phyloP scores from a whole-genome alignment of 1,139 yeast genomes.

The Zygotorulaspora mrakii region DNA sequence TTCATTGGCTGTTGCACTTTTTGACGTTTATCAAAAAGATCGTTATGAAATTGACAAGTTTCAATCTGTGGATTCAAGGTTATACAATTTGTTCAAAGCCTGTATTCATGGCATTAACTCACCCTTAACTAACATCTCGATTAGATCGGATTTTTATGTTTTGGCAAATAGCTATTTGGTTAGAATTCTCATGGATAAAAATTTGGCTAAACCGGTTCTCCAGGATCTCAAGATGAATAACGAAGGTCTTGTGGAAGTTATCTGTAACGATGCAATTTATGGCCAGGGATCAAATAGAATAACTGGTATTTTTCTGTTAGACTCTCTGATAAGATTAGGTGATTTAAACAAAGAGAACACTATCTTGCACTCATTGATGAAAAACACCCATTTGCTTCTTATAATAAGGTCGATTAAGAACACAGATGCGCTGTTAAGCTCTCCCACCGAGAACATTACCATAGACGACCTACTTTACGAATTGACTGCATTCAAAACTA shows the following conservation, averaged over 20 bases:
- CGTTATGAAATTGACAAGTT: conserved; percentile 38
- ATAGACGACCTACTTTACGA: conserved; percentile 61
- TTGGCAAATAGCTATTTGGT: conserved; percentile 63
- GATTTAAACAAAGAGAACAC: conserved; percentile 50
- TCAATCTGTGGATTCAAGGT: conserved; percentile 42
- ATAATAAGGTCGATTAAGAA: conserved; percentile 65
- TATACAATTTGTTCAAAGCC: conserved; percentile 67
- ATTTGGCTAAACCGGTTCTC: conserved; percentile 46
- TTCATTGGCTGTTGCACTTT: conserved; percentile 66
- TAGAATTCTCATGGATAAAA: conserved; percentile 44
- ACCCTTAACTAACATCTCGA: conserved; percentile 59
- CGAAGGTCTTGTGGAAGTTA: conserved; percentile 56
- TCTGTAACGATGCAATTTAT: conserved; percentile 73
- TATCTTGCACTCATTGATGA: conserved; percentile 57
- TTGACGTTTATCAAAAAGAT: conserved; percentile 57
- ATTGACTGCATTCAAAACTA: conserved; percentile 70
- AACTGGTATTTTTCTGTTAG: conserved; percentile 71
- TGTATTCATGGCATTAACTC: conserved; percentile 70
- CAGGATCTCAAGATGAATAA: conserved; percentile 57
- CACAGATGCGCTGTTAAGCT: conserved; percentile 57
- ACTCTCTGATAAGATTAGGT: conserved; percentile 61
- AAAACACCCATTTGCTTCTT: conserved; percentile 61
- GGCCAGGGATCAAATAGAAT: conserved; percentile 77
- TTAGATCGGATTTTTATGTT: conserved; percentile 77
- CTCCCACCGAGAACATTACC: conserved; percentile 40